Conservation (phyloP, 2,329 filamentous ascomycete species). For the Aspergillus sp. region DNA sequence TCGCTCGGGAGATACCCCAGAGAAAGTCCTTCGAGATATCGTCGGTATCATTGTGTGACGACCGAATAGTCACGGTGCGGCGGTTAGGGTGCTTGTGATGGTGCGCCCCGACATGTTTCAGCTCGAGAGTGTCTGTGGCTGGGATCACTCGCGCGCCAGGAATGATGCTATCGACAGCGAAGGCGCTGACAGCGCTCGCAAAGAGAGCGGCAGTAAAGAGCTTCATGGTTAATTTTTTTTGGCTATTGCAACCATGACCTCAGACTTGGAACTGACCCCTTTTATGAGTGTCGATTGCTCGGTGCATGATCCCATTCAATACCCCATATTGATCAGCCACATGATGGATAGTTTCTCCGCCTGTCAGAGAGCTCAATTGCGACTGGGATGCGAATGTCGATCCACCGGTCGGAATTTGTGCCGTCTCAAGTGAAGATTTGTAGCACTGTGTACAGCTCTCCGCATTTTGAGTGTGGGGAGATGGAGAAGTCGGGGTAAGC, state of each 20-base stretch:
- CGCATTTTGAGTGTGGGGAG: conserved; percentile 14
- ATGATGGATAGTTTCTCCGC: conserved; percentile 20
- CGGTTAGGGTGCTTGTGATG: conserved; percentile 31
- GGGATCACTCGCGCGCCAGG: conserved; percentile 25
- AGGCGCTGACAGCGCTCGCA: conserved; percentile 16
- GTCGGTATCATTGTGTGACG: conserved; percentile 53
- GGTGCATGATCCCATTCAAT: neutral
- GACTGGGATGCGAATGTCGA: neutral
- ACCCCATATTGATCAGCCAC: neutral
- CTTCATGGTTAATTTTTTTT: conserved; percentile 20
- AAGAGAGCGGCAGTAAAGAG: conserved; percentile 20
- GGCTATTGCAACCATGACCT: neutral
- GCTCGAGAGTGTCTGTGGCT: conserved; percentile 14
- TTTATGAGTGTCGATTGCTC: neutral
- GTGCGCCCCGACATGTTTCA: conserved; percentile 23
- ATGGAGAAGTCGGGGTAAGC: conserved; percentile 7
- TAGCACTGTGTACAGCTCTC: conserved; percentile 8
- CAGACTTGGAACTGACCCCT: neutral
- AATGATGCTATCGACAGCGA: conserved; percentile 17
- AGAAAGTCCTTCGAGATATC: conserved; percentile 58
- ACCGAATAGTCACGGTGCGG: conserved; percentile 50
- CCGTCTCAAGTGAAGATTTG: neutral
- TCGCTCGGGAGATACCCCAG: conserved; percentile 54
- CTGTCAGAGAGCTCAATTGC: conserved; percentile 17
- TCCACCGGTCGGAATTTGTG: neutral